phyloP scores from a whole-genome alignment of 176 grass and related monocot species.

The Avena eriantha region DNA sequence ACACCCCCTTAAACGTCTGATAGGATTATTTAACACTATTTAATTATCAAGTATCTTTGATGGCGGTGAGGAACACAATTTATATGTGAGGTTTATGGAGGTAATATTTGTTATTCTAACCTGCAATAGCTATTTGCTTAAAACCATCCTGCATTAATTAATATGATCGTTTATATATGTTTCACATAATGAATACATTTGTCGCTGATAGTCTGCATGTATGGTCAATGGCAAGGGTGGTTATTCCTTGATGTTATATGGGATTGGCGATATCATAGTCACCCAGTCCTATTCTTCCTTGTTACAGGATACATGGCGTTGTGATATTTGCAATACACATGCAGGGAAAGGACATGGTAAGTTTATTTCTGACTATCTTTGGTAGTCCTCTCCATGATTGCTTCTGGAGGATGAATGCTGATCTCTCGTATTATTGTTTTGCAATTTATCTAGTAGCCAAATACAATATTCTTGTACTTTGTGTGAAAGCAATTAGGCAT shows the following conservation, averaged over 20 bases:
- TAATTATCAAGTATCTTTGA: conserved; percentile 11
- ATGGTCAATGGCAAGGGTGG: background rate
- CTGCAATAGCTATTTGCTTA: background rate
- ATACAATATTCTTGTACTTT: conserved; percentile 25
- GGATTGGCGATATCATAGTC: background rate
- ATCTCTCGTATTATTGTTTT: background rate
- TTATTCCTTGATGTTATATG: background rate
- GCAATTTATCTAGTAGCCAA: background rate
- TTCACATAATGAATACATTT: background rate
- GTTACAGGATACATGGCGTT: conserved; percentile 85
- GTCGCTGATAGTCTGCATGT: conserved; percentile 3
- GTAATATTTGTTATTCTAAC: conserved; percentile 13
- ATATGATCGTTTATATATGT: background rate
- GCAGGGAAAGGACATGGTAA: conserved; percentile 97
- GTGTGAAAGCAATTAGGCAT: background rate
- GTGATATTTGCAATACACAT: conserved; percentile 82
- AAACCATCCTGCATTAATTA: background rate
- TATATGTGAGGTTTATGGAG: background rate
- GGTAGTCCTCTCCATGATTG: background rate
- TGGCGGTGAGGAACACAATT: conserved; percentile 6
- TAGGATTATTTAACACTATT: conserved; percentile 19
- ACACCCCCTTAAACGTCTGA: background rate
- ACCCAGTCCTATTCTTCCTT: conserved; percentile 38
- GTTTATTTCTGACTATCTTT: background rate
- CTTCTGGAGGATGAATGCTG: conserved; percentile 22